phyloP scores from a whole-genome alignment of 768 basidiomycete genomes.

The Filobasidium wieringae region DNA sequence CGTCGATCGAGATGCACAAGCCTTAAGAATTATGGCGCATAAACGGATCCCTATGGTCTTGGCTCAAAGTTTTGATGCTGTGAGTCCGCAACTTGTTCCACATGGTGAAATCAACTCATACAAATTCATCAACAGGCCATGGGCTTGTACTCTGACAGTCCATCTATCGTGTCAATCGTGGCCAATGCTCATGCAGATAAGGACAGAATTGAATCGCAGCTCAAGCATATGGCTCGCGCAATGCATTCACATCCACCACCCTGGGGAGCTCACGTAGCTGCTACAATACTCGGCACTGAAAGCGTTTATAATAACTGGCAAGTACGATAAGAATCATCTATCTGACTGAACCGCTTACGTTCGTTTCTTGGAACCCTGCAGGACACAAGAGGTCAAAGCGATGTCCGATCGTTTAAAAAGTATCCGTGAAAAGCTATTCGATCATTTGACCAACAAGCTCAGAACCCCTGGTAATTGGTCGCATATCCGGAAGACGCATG shows the following conservation, averaged over 20 bases:
- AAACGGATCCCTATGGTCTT: conserved; percentile 32
- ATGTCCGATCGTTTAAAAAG: conserved; percentile 93
- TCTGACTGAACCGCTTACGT: background rate
- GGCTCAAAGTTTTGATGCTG: conserved; percentile 35
- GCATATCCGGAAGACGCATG: conserved; percentile 89
- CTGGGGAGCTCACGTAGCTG: conserved; percentile 32
- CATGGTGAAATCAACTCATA: conserved; percentile 2
- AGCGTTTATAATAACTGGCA: conserved; percentile 80
- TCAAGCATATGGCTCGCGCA: conserved; percentile 27
- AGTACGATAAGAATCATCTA: conserved; percentile 10
- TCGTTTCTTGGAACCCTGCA: conserved; percentile 9
- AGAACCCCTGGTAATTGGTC: conserved; percentile 90
- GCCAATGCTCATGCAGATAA: conserved; percentile 24
- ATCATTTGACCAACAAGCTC: conserved; percentile 59
- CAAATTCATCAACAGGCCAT: conserved; percentile 23
- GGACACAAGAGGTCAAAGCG: conserved; percentile 77
- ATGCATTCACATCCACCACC: conserved; percentile 36
- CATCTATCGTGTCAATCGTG: conserved; percentile 35
- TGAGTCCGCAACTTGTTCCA: conserved; percentile 10
- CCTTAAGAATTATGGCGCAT: conserved; percentile 32
- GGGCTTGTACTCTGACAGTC: conserved; percentile 37
- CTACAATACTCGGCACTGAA: conserved; percentile 55
- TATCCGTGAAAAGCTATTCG: conserved; percentile 76
- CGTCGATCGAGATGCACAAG: conserved; percentile 29
- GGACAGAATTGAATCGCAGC: conserved; percentile 32